phyloP scores from a whole-genome alignment of 108 stramenopile species.

The Stephanodiscus triporus region DNA sequence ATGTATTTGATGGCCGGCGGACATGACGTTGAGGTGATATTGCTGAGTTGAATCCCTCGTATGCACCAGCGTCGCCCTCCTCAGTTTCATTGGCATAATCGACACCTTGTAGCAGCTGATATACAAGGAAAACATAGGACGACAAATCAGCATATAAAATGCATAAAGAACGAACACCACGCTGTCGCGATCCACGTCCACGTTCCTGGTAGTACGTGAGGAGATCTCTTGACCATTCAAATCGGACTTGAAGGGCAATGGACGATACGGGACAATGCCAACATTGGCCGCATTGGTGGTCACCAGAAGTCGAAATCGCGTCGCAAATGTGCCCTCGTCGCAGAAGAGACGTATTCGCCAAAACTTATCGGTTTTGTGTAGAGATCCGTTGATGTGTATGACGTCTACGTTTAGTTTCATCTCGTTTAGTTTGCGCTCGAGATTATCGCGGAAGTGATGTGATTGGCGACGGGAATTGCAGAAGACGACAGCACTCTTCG shows the following conservation, averaged over 20 bases:
- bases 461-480: not conserved
- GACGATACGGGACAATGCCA: not conserved
- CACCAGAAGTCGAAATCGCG: not conserved
- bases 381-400: not conserved
- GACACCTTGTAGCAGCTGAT: no score
- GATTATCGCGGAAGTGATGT: not conserved
- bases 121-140: not conserved
- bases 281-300: not conserved
- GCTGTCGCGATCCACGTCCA: not conserved
- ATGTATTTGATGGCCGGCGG: no score
- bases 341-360: not conserved
- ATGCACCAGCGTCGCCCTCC: no score
- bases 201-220: not conserved
- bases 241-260: not conserved
- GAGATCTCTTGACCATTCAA: not conserved
- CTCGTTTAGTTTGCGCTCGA: not conserved
- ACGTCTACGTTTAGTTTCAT: not conserved
- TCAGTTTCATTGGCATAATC: no score
- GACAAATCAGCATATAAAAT: not conserved
- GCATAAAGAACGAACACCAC: not conserved
- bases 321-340: not conserved
- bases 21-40: no score
- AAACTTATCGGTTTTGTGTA: not conserved
- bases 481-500: not conserved
- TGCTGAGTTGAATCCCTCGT: no score